Conservation (phyloP, 441 rosid species). For the Eutrema salsugineum region DNA sequence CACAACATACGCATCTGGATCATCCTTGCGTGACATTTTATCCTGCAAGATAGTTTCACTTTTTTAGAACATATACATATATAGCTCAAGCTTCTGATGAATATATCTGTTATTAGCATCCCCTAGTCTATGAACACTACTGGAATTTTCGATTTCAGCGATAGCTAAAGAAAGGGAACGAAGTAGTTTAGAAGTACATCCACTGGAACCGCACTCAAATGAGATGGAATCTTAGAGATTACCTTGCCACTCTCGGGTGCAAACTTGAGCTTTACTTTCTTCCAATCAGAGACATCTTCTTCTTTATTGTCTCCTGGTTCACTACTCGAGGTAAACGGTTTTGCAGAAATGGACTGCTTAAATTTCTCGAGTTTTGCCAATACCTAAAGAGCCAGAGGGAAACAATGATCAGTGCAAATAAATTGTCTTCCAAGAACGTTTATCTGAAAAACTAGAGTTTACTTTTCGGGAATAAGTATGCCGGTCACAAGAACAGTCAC, state of each 20-base stretch:
- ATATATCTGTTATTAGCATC: neutral
- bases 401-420: constrained; percentile 4
- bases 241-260: constrained; percentile 74
- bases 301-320: constrained; percentile 37
- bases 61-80: constrained; percentile 5
- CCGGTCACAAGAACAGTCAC: neutral
- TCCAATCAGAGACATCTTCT: constrained; percentile 79
- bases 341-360: constrained; percentile 53
- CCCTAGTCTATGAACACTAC: neutral
- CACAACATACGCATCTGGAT: constrained; percentile 82
- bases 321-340: constrained; percentile 36
- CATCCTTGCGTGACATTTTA: constrained; percentile 75
- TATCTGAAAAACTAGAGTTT: neutral
- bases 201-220: neutral
- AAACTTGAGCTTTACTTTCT: constrained; percentile 51
- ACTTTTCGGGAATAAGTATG: neutral
- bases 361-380: constrained; percentile 73
- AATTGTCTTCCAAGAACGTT: neutral
- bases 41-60: constrained; percentile 42
- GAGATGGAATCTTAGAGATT: constrained; percentile 13
- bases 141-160: neutral
- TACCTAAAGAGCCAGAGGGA: constrained; percentile 42
- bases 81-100: neutral
- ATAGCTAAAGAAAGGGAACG: neutral
- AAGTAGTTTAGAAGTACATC: neutral